Percentiles rank a stretch among this genome's conserved stretches.
Conservation (phyloP, 768 basidiomycete species). For the Rhizopogon vinicolor region DNA sequence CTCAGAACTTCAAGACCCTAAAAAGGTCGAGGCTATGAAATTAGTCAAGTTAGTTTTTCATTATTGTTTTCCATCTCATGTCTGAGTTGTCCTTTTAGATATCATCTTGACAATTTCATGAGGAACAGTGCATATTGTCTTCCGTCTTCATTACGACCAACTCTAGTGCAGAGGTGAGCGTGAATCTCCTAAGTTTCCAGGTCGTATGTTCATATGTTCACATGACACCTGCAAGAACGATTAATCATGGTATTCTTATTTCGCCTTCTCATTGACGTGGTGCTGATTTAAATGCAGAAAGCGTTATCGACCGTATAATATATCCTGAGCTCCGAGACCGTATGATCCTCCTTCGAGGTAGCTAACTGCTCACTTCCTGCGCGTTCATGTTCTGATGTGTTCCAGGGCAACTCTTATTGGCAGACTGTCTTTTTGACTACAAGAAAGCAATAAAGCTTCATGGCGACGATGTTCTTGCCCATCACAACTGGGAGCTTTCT, state of each 20-base stretch:
- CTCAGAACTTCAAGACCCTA: conserved; percentile 46
- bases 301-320: conserved; percentile 85
- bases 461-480: conserved; percentile 88
- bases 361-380: conserved; percentile 11
- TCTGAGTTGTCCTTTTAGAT: conserved; percentile 38
- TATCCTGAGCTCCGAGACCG: conserved; percentile 89
- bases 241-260: conserved; percentile 70
- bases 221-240: conserved; percentile 44
- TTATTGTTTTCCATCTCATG: background rate
- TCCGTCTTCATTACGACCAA: conserved; percentile 83
- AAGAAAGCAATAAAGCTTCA: conserved; percentile 68
- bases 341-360: conserved; percentile 85
- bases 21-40: conserved; percentile 75
- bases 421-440: conserved; percentile 76
- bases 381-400: conserved; percentile 6
- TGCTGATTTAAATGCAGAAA: conserved; percentile 47
- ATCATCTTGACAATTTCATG: conserved; percentile 89
- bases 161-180: conserved; percentile 74
- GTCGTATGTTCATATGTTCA: background rate
- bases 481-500: conserved; percentile 85
- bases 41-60: conserved; percentile 58
- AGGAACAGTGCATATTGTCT: conserved; percentile 83
- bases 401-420: conserved; percentile 71
- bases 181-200: background rate
- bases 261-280: background rate